Conservation (phyloP, 2,329 filamentous ascomycete species). For the Arthrobotrys iridis region DNA sequence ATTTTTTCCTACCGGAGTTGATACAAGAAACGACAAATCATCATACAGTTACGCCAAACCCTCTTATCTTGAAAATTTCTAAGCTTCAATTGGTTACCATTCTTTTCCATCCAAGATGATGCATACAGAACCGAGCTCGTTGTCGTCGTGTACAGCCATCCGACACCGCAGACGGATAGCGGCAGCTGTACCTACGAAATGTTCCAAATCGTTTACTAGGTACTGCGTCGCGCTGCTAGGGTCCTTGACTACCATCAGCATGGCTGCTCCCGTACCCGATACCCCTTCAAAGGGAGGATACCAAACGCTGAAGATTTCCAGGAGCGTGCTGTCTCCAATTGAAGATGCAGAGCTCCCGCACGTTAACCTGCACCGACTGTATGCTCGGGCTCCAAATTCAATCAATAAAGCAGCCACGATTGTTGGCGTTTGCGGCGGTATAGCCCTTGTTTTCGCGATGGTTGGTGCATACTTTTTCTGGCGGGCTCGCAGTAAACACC, state of each 20-base stretch:
- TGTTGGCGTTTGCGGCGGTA: constrained; percentile 42
- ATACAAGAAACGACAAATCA: constrained; percentile 20
- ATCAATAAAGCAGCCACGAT: constrained; percentile 50
- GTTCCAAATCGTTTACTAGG: constrained; percentile 49
- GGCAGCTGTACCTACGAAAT: constrained; percentile 11
- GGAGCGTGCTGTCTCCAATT: not conserved
- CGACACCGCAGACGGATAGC: constrained; percentile 31
- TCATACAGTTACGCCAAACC: constrained; percentile 10
- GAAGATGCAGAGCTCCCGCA: not conserved
- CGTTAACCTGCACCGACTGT: constrained; percentile 6
- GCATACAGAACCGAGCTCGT: not conserved
- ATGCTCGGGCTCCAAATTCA: constrained; percentile 11
- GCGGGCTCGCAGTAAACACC: constrained; percentile 29
- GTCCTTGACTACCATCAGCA: constrained; percentile 28
- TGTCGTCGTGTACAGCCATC: not conserved
- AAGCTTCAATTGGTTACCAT: constrained; percentile 22
- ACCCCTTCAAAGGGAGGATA: not conserved
- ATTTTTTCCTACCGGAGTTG: not conserved
- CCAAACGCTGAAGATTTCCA: constrained; percentile 15
- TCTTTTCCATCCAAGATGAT: not conserved
- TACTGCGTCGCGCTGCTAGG: constrained; percentile 51
- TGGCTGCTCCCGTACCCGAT: constrained; percentile 29
- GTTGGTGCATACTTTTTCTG: constrained; percentile 29
- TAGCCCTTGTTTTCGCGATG: constrained; percentile 34
- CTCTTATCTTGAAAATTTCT: not conserved